Evolutionary conservation across 257 asterid species (phyloP).

Genomic region (Nemophila menziesii): DNA sequence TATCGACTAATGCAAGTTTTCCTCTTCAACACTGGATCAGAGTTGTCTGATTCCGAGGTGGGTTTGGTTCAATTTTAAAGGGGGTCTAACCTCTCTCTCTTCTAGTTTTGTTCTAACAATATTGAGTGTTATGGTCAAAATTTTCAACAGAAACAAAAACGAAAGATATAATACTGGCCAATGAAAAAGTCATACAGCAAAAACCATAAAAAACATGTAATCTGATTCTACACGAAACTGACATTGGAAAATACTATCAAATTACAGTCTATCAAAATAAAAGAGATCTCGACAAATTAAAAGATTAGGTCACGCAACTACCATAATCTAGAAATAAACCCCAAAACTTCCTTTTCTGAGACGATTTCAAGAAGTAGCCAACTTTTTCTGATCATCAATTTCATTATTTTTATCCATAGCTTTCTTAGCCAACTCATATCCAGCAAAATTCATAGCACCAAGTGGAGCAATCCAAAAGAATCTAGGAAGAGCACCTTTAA

Average conservation of each 20-base stretch:
- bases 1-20: too few species aligned
- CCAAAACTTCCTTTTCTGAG: conserved; percentile 15
- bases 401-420: conserved; percentile 63
- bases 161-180: neutral
- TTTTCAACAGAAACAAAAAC: neutral
- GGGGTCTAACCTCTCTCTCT: too few species aligned
- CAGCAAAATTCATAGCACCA: conserved; percentile 91
- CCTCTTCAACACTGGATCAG: too few species aligned
- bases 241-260: neutral
- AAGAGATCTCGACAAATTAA: conserved; percentile 19
- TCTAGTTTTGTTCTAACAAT: too few species aligned
- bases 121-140: too few species aligned
- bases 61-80: too few species aligned
- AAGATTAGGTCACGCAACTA: conserved; percentile 4
- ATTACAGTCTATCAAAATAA: neutral
- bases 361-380: conserved; percentile 3
- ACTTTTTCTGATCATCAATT: conserved; percentile 20
- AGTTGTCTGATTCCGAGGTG: too few species aligned
- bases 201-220: neutral
- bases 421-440: conserved; percentile 66
- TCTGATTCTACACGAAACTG: neutral
- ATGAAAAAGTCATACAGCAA: neutral
- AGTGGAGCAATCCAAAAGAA: conserved; percentile 92
- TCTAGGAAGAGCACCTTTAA: conserved; percentile 78
- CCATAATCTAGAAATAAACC: conserved; percentile 8